A percentile compares a stretch with the other conserved stretches of the same genome.
Evolutionary conservation across 2,329 filamentous ascomycete species (phyloP).

Genomic region (Calonectria ilicicola): DNA sequence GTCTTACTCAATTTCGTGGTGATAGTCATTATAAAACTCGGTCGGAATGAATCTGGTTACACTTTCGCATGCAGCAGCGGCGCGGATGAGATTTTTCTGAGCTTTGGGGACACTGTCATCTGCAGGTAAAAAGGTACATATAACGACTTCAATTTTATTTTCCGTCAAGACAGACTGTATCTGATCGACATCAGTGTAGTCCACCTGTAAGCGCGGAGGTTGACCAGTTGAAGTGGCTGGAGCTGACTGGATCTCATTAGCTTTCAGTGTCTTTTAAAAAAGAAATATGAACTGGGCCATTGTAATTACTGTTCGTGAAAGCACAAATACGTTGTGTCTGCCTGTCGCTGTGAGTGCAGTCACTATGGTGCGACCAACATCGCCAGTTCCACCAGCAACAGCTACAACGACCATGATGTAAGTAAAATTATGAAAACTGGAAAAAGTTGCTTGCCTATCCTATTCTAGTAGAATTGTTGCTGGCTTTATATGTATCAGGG

Average conservation of each 20-base stretch:
- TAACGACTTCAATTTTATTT: neutral
- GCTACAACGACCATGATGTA: neutral
- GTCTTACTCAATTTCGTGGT: neutral
- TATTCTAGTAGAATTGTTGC: no score
- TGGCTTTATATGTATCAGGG: no score
- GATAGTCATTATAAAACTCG: neutral
- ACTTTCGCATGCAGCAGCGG: neutral
- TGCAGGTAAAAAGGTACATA: neutral
- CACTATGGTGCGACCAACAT: neutral
- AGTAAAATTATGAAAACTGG: neutral
- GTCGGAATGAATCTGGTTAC: neutral
- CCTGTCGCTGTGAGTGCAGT: neutral
- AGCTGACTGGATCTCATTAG: neutral
- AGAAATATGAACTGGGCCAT: neutral
- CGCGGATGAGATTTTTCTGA: neutral
- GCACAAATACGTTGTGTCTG: neutral
- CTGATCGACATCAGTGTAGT: neutral
- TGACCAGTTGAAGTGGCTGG: neutral
- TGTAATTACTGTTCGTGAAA: neutral
- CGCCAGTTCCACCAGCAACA: neutral
- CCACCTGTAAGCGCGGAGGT: neutral
- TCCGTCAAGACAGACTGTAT: neutral
- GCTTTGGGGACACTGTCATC: neutral
- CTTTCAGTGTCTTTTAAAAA: neutral
- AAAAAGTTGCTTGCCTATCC: no score